Evolutionary conservation across 352 stramenopile species (phyloP).

Genomic region (Phytophthora rubi): DNA sequence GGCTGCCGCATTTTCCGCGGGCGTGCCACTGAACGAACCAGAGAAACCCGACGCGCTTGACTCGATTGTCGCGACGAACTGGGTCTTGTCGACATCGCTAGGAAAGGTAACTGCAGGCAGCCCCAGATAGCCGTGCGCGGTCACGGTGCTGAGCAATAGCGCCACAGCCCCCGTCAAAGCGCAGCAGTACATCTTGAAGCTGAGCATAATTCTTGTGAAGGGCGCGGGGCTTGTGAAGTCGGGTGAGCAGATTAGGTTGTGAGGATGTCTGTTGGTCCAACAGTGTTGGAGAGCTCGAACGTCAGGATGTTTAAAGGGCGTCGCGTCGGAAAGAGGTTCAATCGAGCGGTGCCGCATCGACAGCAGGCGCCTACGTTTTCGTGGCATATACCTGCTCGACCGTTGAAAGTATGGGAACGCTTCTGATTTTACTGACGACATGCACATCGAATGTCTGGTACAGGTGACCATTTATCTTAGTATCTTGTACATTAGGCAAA

Average conservation of each 20-base stretch:
- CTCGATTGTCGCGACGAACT: constrained; percentile 51
- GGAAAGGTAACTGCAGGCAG: constrained; percentile 34
- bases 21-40: constrained; percentile 32
- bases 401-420: constrained; percentile 19
- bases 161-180: constrained; percentile 9
- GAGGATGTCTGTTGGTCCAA: constrained; percentile 7
- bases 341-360: constrained; percentile 22
- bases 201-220: constrained; percentile 7
- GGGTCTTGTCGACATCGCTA: constrained; percentile 41
- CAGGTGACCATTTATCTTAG: background rate
- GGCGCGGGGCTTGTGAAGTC: constrained; percentile 12
- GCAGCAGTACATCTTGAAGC: constrained; percentile 20
- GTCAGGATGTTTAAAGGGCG: constrained; percentile 17
- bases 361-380: constrained; percentile 29
- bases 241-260: constrained; percentile 32
- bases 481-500: background rate
- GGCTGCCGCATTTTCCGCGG: constrained; percentile 23
- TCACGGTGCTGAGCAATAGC: constrained; percentile 22
- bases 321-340: constrained; percentile 13
- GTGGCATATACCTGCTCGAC: constrained; percentile 10
- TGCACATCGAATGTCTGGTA: constrained; percentile 5
- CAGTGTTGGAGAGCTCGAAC: background rate
- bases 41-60: constrained; percentile 32
- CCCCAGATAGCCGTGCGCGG: constrained; percentile 46
- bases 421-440: constrained; percentile 40